Evolutionary conservation across 108 stramenopile genomes (phyloP), one percentile per base, ranked within the genome.

Genomic region (Phaeodactylum tricornutum): DNA sequence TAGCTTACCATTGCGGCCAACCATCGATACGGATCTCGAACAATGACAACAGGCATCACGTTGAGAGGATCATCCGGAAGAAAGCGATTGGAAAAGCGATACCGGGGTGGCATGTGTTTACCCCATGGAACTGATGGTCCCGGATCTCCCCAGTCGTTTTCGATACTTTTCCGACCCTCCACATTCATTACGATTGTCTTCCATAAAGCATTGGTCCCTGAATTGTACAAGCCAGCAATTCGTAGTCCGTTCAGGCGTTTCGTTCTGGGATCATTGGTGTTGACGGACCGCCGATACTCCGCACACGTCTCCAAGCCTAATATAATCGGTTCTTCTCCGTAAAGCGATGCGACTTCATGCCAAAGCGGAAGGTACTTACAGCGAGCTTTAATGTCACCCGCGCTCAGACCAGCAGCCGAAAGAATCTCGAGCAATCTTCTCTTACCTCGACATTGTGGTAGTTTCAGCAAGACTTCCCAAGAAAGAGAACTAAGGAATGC

Each of bases 281-380:
- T 32, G 4, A 49, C 4, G n/a, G 31, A 15, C 28, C 33, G 28
- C 12, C 31, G 48, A 21, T 49, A 49, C 16, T 15, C 30, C 4
- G n/a, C 48, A 15, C 48, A 49, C 2, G 33, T 39, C 8, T 49
- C 48, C 31, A 49, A 32, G 24, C 48, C 48, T 3, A 32, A 4
- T 20, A 49, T 33, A 17, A 49, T 15, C n/a, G 48, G 48, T 32
- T 32, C 31, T 3, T 39, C 22, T 15, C 48, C 48, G 30, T 32
- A 32, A 3, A 32, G 48, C 8, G n/a, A 14, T 15, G 48, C 33
- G 33, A 49, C 22, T 49, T 49, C 27, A 4, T 15, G 2, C 48
- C 48, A 49, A 14, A 16, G n/a, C 3, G 48, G 48, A 49, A 49
- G 44, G 15, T 4, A 2, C 3, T n/a, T 45, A 26, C 44, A 45